Conservation (phyloP, 495 filamentous ascomycete genomes). For the Bathelium albidoporum region DNA sequence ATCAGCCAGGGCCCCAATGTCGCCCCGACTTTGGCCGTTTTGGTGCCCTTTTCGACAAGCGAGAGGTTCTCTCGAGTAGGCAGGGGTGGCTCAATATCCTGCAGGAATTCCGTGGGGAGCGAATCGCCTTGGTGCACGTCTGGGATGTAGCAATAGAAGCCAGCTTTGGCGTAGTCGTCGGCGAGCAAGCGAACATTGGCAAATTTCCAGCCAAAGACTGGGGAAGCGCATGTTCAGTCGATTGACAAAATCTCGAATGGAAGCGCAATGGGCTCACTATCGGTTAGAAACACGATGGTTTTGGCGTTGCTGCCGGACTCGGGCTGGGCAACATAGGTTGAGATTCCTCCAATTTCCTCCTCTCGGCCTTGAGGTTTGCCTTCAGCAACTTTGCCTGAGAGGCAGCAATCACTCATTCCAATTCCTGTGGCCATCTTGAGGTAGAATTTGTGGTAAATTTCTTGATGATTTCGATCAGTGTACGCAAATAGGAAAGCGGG, state of each 20-base stretch:
- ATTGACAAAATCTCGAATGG: no score
- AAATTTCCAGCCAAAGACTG: conserved; percentile 26
- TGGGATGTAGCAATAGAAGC: conserved; percentile 25
- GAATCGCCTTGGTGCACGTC: conserved; percentile 26
- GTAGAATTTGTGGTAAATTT: not conserved
- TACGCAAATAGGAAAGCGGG: no score
- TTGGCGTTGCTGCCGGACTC: conserved; percentile 16
- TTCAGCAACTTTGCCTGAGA: conserved; percentile 20
- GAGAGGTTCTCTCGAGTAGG: conserved; percentile 16
- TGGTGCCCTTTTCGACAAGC: conserved; percentile 15
- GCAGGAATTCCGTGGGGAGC: conserved; percentile 19
- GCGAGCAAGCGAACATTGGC: conserved; percentile 25
- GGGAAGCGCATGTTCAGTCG: not conserved
- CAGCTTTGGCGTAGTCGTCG: conserved; percentile 23
- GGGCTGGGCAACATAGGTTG: conserved; percentile 23
- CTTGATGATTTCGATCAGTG: no score
- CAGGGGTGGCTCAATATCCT: conserved; percentile 26
- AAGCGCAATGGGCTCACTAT: conserved; percentile 14
- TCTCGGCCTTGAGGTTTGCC: conserved; percentile 20
- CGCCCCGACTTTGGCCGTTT: conserved; percentile 21
- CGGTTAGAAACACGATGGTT: conserved; percentile 21
- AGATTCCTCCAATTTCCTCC: conserved; percentile 18
- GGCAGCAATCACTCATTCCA: conserved; percentile 23
- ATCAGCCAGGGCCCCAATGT: conserved; percentile 25
- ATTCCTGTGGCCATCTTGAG: conserved; percentile 4